Percentiles rank a stretch among this genome's conserved stretches.
These are phyloP conservation scores for Irpex sp. DNA, from an alignment of 1,284 basidiomycete genomes.

Conservation along the genomic window DNA sequence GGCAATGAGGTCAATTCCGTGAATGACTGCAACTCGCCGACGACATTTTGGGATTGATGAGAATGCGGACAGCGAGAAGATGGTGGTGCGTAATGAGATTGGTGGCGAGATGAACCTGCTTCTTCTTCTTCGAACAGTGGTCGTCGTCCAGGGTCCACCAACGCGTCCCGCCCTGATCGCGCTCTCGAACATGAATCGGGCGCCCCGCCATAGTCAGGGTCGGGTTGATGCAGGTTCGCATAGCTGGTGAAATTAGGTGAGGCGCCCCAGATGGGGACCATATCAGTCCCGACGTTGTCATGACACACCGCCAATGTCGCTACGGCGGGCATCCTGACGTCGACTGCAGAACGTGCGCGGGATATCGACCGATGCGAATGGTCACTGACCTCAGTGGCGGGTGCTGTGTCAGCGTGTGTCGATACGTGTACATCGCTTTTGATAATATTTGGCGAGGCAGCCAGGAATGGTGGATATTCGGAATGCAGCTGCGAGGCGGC, in stretches of 20 bases:
- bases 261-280: not conserved
- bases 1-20: too few relatives aligned
- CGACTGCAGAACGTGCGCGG: not conserved
- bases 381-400: too few relatives aligned
- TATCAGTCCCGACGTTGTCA: not conserved
- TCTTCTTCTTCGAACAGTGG: too few relatives aligned
- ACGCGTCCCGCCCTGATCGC: not conserved
- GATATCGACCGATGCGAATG: too few relatives aligned
- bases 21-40: too few relatives aligned
- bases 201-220: not conserved
- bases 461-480: not conserved
- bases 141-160: too few relatives aligned
- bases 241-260: not conserved
- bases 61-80: not conserved
- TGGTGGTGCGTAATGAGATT: too few relatives aligned
- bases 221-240: not conserved
- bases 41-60: not conserved
- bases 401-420: too few relatives aligned
- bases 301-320: not conserved
- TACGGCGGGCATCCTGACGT: not conserved
- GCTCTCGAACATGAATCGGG: not conserved
- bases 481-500: not conserved
- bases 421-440: too few relatives aligned
- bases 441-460: too few relatives aligned
- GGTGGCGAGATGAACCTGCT: too few relatives aligned